A percentile compares a stretch with the other conserved stretches of the same genome.
Conservation (phyloP, 2,329 filamentous ascomycete genomes). For the Zymoseptoria ardabiliae region DNA sequence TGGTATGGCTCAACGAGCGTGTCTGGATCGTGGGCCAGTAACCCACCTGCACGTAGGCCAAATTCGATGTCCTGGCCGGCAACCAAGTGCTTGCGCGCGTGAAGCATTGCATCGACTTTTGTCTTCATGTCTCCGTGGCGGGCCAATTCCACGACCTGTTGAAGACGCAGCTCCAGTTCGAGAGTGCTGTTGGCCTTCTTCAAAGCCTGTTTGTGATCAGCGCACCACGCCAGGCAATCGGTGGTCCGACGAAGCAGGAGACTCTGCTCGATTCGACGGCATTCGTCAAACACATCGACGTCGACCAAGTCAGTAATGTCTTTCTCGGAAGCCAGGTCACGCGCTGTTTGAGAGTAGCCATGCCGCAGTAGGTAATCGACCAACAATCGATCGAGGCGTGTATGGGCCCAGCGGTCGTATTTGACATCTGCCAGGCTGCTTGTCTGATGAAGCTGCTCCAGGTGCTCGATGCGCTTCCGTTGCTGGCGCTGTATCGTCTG, state of each 20-base stretch:
- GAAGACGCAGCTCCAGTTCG: slow-evolving; percentile 86
- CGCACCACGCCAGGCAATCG: slow-evolving; percentile 83
- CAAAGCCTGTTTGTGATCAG: slow-evolving; percentile 84
- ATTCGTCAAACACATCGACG: slow-evolving; percentile 76
- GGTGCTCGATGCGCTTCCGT: slow-evolving; percentile 68
- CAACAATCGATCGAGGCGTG: slow-evolving; percentile 71
- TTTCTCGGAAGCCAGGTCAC: slow-evolving; percentile 65
- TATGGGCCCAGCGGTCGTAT: slow-evolving; percentile 84
- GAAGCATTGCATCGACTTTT: slow-evolving; percentile 66
- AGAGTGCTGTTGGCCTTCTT: slow-evolving; percentile 83
- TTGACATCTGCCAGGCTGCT: slow-evolving; percentile 80
- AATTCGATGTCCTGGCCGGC: slow-evolving; percentile 63
- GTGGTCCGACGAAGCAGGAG: slow-evolving; percentile 61
- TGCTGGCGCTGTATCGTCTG: slow-evolving; percentile 66
- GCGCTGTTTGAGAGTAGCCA: slow-evolving; percentile 73
- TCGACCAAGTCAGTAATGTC: slow-evolving; percentile 77
- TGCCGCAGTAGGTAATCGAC: slow-evolving; percentile 88
- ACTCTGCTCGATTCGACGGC: slow-evolving; percentile 68
- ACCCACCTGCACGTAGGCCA: slow-evolving; percentile 64
- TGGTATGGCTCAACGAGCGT: slow-evolving; percentile 54
- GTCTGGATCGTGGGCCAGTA: slow-evolving; percentile 66
- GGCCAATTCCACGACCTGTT: slow-evolving; percentile 91
- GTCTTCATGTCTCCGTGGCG: slow-evolving; percentile 57
- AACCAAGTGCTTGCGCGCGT: slow-evolving; percentile 75
- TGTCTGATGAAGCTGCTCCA: slow-evolving; percentile 73